These are phyloP conservation scores for Thuidium tamariscinum DNA, from an alignment of 225 moss, liverwort and hornwort species.

Conservation along the genomic window DNA sequence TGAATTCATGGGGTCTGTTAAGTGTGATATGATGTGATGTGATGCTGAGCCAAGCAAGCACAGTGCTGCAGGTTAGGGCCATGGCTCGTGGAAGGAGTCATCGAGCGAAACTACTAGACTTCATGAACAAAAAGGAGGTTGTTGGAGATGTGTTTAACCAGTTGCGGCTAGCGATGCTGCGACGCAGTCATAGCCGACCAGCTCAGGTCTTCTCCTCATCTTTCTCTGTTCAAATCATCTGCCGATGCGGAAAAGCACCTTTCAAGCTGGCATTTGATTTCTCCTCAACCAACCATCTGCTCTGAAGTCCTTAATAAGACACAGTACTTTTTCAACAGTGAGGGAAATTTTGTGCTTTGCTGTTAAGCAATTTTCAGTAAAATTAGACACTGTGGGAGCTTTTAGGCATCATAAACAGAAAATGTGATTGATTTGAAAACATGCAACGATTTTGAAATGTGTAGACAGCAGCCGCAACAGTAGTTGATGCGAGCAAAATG, in stretches of 20 bases:
- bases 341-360: neutral
- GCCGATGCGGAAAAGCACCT: neutral
- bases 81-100: conserved; percentile 47
- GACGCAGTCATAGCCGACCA: conserved; percentile 31
- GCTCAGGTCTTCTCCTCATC: conserved; percentile 35
- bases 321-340: neutral
- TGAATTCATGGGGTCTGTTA: neutral
- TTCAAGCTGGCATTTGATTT: neutral
- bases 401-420: neutral
- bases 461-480: conserved; percentile 17
- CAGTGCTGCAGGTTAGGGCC: conserved; percentile 50
- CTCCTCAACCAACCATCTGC: neutral
- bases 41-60: conserved; percentile 2
- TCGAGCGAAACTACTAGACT: conserved; percentile 38
- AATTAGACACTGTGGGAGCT: neutral
- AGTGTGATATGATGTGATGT: neutral
- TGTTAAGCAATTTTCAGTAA: neutral
- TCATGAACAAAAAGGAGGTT: conserved; percentile 58
- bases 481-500: conserved; percentile 6
- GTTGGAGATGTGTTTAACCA: conserved; percentile 63
- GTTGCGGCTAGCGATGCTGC: conserved; percentile 47
- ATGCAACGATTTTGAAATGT: neutral
- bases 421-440: neutral
- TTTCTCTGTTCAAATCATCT: neutral
- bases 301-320: neutral